Evolutionary conservation across 73 alveolate species (phyloP).

Genomic region (Symbiodinium natans): DNA sequence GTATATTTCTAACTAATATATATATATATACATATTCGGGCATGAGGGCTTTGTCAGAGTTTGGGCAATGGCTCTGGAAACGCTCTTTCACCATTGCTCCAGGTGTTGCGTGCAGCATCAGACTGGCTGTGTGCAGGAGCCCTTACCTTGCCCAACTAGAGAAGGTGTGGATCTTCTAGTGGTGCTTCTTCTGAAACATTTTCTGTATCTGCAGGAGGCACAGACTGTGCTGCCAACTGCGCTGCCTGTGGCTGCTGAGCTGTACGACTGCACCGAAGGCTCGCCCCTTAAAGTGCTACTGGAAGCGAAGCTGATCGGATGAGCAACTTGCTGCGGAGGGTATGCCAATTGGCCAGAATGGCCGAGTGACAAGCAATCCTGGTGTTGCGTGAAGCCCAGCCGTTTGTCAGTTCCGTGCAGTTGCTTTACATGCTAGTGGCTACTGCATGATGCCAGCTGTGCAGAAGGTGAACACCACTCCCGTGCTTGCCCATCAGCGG

Average conservation of each 20-base stretch:
- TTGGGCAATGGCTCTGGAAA: no score
- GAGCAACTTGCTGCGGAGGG: not conserved
- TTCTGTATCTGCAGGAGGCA: not conserved
- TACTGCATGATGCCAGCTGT: not conserved
- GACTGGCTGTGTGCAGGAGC: slow-evolving; percentile 15
- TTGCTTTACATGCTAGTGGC: not conserved
- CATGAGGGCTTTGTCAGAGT: no score
- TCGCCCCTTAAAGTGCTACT: not conserved
- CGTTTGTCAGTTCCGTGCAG: not conserved
- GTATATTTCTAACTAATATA: no score
- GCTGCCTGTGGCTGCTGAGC: slow-evolving; percentile 35
- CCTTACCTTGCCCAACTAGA: no score
- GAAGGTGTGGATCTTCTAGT: no score
- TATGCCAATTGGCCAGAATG: slow-evolving; percentile 3
- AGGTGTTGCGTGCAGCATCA: slow-evolving; percentile 38
- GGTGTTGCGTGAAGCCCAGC: not conserved
- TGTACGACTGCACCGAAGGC: slow-evolving; percentile 81
- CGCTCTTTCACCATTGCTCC: no score
- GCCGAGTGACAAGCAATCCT: not conserved
- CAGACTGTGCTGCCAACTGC: slow-evolving; percentile 78
- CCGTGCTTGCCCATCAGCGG: slow-evolving; percentile 7
- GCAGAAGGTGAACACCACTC: not conserved
- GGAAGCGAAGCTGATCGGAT: not conserved
- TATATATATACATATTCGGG: no score
- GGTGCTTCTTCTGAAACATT: not conserved